Evolutionary conservation across 805 yeast genomes (phyloP).

Genomic region (Ogataea pilisensis): DNA sequence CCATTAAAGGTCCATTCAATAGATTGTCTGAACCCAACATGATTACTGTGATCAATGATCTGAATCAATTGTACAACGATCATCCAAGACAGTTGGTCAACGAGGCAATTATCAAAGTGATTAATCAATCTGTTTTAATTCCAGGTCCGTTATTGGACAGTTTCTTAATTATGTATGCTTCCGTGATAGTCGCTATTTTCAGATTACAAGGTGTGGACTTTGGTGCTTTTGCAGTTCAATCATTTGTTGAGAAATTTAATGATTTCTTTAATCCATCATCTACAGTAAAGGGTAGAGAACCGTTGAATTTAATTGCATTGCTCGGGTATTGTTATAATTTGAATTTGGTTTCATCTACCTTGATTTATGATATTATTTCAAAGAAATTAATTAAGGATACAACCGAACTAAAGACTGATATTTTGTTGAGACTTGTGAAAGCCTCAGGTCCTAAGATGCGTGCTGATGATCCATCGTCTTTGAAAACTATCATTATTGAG

Average conservation of each 20-base stretch:
- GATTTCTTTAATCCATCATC: constrained; percentile 29
- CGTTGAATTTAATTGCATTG: constrained; percentile 60
- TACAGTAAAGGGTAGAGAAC: constrained; percentile 30
- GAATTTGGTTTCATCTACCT: constrained; percentile 66
- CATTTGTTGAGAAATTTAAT: constrained; percentile 68
- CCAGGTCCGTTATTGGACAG: constrained; percentile 71
- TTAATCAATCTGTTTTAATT: constrained; percentile 59
- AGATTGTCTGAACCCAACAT: constrained; percentile 87
- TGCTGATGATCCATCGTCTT: constrained; percentile 81
- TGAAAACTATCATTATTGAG: constrained; percentile 69
- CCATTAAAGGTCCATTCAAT: constrained; percentile 80
- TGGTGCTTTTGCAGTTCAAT: constrained; percentile 83
- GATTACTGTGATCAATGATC: constrained; percentile 60
- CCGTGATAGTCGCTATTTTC: constrained; percentile 70
- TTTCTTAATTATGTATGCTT: constrained; percentile 75
- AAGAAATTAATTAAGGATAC: constrained; percentile 36
- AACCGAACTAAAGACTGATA: constrained; percentile 71
- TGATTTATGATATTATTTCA: constrained; percentile 73
- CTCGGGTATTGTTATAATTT: constrained; percentile 74
- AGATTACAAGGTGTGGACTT: constrained; percentile 80
- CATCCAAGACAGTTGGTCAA: constrained; percentile 81
- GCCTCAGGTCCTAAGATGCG: constrained; percentile 82
- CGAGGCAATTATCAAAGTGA: constrained; percentile 57
- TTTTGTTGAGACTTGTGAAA: constrained; percentile 65
- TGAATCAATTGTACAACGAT: constrained; percentile 56